Evolutionary conservation across 2,329 filamentous ascomycete species (phyloP), one percentile per base, ranked within the genome.

Genomic region (Pseudogymnoascus sp.): DNA sequence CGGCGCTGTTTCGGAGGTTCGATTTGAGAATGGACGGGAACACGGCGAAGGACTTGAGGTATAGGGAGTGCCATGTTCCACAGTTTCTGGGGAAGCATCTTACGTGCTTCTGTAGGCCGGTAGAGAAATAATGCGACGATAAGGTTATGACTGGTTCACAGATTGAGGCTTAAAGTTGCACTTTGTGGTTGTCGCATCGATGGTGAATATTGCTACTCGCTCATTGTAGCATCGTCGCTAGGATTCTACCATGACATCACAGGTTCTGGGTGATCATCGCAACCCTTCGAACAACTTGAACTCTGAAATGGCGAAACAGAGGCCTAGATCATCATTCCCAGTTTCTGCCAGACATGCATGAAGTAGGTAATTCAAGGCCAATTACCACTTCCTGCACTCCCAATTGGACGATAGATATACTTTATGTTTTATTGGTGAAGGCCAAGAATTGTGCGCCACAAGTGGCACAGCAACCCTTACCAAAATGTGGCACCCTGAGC

Each of bases 1-100:
- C 67, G 6, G 69, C 66, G 11, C 45, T 73, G 19, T 69, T 72
- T 59, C 61, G 70, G 5, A 65, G 66, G 19, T 73, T 72, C 8
- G 43, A 52, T 29, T 16, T 52, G 23, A 52, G 43, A 1, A 3
- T 70, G 5, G 66, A 68, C 43, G 65, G 67, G 39, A 70, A 66
- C 8, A 66, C 63, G 10, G 55, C 23, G 14, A 61, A 33, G 59
- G 69, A 70, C 43, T 67, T 70, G 66, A 63, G 62, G 23, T 71
- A 67, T 66, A 68, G 65, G 59, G 69, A 70, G 60, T 65, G 63
- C 43, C 60, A 65, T 38, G 49, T 61, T 55, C 62, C 65, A 6
- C 49, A 63, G 61, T 64, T 61, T 38, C 58, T 61, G 7, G 55
- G 61, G 39, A 65, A 63, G 35, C 63, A 66, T 62, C 35, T 66